Base-by-base conservation (phyloP, 768 basidiomycete genomes). In the Hygrophoropsis aurantiaca region DNA sequence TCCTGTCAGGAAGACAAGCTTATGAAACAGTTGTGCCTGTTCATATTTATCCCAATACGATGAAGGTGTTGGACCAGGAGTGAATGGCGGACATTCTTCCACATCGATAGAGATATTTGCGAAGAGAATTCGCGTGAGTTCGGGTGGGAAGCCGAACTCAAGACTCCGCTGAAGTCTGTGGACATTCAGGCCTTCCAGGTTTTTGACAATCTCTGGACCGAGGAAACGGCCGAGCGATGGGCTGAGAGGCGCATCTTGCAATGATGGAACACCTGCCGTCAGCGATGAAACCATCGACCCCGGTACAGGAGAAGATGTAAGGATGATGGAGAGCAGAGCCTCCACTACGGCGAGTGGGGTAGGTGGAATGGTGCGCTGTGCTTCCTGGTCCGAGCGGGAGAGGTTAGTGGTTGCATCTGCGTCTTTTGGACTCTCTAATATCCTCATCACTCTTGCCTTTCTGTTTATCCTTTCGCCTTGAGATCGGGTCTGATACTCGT, bases 1-100 rank as follows among this genome's bases (percentile, higher is more conserved):
- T 11, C 78, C 78, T 2, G 71, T 72, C 36, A 67, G 61, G 20
- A 75, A 74, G 2, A 77, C 53, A 39, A 80, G 67, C 38, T 66
- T 71, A 41, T 71, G 64, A 42, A 78, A 74, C 7, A 67, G 53
- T 15, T 70, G 62, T 13, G 66, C 67, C 23, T 67, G 58, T 6
- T 60, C 55, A 7, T 69, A 58, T n/a, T 50, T 55, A 11, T 57
- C 57, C 49, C 61, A 65, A 5, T 48, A 43, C 3, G 64, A 56
- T 15, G 47, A 53, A 42, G 45, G 37, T 21, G 54, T 46, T 35
- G 61, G 36, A n/a, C 2, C 7, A 0, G 64, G 62, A 8, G 6
- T 11, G 34, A 60, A 25, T 10, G 48, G 25, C 1, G 50, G 44
- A 1, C 52, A 43, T 4, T 60, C 60, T 0, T 54, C 53, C 6